Evolutionary conservation across 176 grass and related monocot genomes (phyloP), one percentile per base, ranked within the genome.

Genomic region (Carex scoparia): DNA sequence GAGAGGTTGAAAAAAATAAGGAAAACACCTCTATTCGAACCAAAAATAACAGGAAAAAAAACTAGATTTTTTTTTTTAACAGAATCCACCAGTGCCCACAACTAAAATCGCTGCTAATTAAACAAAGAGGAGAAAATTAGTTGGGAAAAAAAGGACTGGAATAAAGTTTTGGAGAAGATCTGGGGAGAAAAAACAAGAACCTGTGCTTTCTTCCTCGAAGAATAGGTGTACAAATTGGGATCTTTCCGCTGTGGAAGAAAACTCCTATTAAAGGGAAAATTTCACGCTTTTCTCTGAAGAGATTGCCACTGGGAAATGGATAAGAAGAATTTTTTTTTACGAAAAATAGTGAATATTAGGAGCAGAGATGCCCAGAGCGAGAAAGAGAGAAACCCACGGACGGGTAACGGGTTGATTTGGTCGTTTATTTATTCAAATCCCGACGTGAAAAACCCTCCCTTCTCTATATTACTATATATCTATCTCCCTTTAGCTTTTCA

Each of bases 291-390:
- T 69, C 84, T 85, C 81, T 28, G 84, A 69, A 19, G 12, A 30
- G 65, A 86, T 48, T 35, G 88, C 64, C 87, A 91, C 84, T 87
- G 58, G 74, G 84, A 84, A 79, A 62, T 31, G 79, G 10, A 38
- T 76, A 59, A 37, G 83, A 64, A 67, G 86, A 69, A 86, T 87
- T 87, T 86, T 82, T 82, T 53, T 11, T 40, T 49, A 27, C 13
- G 64, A 51, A 68, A 68, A 54, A 68, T 53, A 31, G 19, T 8
- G 40, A 64, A 31, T 44, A 67, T 86, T 91, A 89, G 89, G 85
- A 86, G 79, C 77, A 75, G 84, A 78, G 84, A 90, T 56, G 70
- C 83, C 83, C 42, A 62, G 10, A 63, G 32, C 7, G 56, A 62
- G 32, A 80, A 5, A 69, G 79, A 42, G 4, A 61, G 74, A 79